A percentile compares a stretch with the other conserved stretches of the same genome.
Evolutionary conservation across 805 yeast genomes (phyloP).

Genomic region (Saturnispora ahearnii): DNA sequence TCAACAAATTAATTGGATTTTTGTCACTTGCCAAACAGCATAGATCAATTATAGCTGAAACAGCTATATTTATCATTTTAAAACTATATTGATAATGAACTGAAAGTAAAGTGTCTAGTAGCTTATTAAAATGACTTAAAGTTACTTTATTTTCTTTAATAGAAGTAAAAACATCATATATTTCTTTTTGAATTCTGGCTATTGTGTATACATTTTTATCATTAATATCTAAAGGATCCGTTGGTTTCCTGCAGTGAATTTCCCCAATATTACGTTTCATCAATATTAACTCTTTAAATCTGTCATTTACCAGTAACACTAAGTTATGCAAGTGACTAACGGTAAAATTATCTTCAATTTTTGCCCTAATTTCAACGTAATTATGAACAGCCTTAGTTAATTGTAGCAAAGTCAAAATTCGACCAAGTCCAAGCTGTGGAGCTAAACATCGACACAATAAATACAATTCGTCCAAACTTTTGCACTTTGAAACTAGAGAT

Average conservation of each 20-base stretch:
- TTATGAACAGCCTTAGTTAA: slow-evolving; percentile 4
- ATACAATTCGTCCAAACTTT: slow-evolving; percentile 1
- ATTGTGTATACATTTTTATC: background rate
- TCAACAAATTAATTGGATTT: background rate
- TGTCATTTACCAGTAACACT: background rate
- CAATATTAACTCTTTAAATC: background rate
- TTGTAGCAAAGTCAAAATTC: background rate
- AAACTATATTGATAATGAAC: slow-evolving; percentile 1
- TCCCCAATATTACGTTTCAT: background rate
- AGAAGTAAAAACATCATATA: background rate
- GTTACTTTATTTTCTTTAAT: background rate
- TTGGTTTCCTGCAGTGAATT: background rate
- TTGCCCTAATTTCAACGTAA: background rate
- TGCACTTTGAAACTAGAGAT: background rate
- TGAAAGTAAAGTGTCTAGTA: slow-evolving; percentile 1
- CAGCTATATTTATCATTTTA: background rate
- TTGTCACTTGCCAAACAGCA: background rate
- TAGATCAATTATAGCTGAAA: background rate
- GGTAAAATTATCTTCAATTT: background rate
- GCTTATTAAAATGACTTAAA: background rate
- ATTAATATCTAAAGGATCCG: background rate
- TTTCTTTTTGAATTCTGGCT: background rate
- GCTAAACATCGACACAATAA: background rate
- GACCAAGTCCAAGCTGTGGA: slow-evolving; percentile 3
- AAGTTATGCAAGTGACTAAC: background rate